Base-by-base conservation (phyloP, 2,329 filamentous ascomycete genomes). In the Monosporascus sp. region DNA sequence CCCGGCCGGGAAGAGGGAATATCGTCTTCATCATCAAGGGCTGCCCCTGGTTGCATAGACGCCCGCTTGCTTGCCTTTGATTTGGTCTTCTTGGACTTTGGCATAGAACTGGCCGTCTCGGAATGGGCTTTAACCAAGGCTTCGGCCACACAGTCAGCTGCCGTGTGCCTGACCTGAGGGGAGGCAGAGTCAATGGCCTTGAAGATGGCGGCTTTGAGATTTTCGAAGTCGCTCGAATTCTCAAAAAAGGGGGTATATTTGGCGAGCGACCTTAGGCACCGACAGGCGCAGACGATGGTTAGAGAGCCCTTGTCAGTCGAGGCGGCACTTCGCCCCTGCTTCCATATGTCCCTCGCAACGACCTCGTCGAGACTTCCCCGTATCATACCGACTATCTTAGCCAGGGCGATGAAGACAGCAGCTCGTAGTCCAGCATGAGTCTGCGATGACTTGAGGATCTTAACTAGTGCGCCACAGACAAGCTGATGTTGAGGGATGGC, bases 311-410 rank as follows among this genome's bases (percentile, higher is more conserved):
- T 97, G 70, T 99, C 95, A 55, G 79, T 80, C 0, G 85, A 80
- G 27, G 88, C 88, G 61, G 88, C 81, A 69, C 80, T 90, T 58
- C 94, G 85, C 26, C 86, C 87, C 68, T 93, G 89, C 71, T 97
- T 99, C 91, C 91, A 97, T 17, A 95, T 83, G 68, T 97, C 92
- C 65, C 91, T 85, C n/a, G 89, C 89, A 38, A 92, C 79, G 52
- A 76, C 78, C 70, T 99, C 94, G 62, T 99, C 94, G 63, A 93
- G 79, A 56, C 90, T 91, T 5, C 79, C 78, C 52, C 83, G 81
- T 27, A 97, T 83, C 69, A 92, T 93, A 54, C 79, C 80, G 26
- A 87, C 79, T 41, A 97, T 82, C 73, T 91, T 92, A 43, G 83
- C 85, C 48, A 96, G 72, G 1, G 91, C 84, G 45, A 78, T 81